Evolutionary conservation across 108 stramenopile species (phyloP).

Genomic region (Heterococcus sp.): DNA sequence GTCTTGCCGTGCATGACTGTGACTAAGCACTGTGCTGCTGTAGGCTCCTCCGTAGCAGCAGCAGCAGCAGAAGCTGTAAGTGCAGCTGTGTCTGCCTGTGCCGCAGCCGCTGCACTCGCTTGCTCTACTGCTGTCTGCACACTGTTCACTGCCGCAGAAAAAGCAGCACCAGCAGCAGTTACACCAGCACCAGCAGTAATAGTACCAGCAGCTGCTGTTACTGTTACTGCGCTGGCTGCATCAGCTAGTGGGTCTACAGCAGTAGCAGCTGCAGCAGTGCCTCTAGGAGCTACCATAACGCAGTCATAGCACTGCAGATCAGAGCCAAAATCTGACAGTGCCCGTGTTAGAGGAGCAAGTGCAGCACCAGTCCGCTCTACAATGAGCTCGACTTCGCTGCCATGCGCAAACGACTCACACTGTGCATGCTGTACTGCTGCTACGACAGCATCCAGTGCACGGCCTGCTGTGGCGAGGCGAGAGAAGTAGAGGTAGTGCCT

Average conservation of each 20-base stretch:
- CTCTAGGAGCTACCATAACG: conserved; percentile 1
- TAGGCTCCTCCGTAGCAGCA: neutral
- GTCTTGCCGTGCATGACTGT: conserved; percentile 16
- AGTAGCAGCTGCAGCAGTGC: neutral
- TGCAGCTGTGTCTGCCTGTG: neutral
- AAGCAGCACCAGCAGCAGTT: neutral
- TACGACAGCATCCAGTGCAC: conserved; percentile 16
- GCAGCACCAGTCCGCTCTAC: neutral
- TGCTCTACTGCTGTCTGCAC: no score
- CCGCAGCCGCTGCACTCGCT: neutral
- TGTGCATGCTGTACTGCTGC: neutral
- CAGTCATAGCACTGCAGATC: conserved; percentile 19
- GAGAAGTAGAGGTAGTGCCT: conserved; percentile 31
- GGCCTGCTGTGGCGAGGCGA: conserved; percentile 29
- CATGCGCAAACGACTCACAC: conserved; percentile 1
- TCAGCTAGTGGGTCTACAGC: neutral
- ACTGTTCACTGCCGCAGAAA: no score
- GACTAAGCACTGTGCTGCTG: neutral
- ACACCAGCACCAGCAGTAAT: neutral
- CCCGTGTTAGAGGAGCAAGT: conserved; percentile 1
- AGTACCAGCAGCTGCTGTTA: neutral
- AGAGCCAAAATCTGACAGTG: neutral
- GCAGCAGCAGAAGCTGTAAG: neutral
- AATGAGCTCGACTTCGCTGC: conserved; percentile 7
- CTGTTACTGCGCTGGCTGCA: neutral